Base-by-base conservation (phyloP, 23 red algal genomes). In the Gracilaria vermiculophylla region DNA sequence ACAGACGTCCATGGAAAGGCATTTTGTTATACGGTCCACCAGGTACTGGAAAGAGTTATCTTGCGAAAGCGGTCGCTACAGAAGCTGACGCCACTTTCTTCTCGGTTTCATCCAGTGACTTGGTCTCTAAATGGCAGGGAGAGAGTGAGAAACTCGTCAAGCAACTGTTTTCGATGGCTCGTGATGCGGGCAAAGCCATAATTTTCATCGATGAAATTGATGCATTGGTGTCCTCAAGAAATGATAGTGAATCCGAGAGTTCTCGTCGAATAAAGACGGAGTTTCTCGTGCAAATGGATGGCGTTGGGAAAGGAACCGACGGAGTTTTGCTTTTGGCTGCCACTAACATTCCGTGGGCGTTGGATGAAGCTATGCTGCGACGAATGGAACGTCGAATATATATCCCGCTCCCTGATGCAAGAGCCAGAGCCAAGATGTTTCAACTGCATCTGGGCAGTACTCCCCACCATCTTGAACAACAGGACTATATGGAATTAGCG, bases 201-300 rank as follows among this genome's bases (percentile, higher is more conserved):
- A 88, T 99, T 16, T 99, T 99, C 57, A 99, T 99, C 50, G 97
- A 99, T 64, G 97, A 99, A 69, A 92, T 99, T 58, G 97, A 99
- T 79, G 90, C 97, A 3, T 60, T 99, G 53, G 92, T 90, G n/a
- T 94, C 90, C 6, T 87, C 90, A 14, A 64, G 97, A 51, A 71
- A 73, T 49, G 97, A 99, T 64, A 90, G 80, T 32, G 97, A 99
- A 54, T 84, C 83, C 47, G 97, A 99, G 53, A 94, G 89, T 36
- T 91, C 92, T 32, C 88, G 97, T 23, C 41, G 97, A 40, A 96
- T 99, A 50, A 99, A 99, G 79, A 99, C 97, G 13, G 97, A 99
- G 69, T 99, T 99, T 57, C 86, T 99, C n/a, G 90, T 99, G 0
- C 97, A 99, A 60, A 99, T 99, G 97, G 92, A 99, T 62, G 97